Conservation (phyloP, 2,329 filamentous ascomycete genomes). For the Calycina marina region DNA sequence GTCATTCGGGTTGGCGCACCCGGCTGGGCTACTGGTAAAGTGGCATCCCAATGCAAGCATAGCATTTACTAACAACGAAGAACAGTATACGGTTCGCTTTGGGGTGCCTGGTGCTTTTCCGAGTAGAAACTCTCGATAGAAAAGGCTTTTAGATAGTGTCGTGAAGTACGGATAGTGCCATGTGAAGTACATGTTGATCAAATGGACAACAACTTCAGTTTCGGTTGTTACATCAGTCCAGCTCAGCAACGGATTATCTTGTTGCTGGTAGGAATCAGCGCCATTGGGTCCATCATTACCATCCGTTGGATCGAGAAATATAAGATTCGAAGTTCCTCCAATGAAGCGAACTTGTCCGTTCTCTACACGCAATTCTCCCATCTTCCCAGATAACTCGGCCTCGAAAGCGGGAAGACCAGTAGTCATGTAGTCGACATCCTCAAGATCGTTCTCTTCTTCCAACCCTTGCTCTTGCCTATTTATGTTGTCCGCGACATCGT, state of each 20-base stretch:
- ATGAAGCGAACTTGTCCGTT: constrained; percentile 84
- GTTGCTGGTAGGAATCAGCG: constrained; percentile 17
- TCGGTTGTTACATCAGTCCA: constrained; percentile 85
- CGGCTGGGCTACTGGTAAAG: constrained; percentile 66
- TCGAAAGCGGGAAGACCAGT: constrained; percentile 36
- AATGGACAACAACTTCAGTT: constrained; percentile 62
- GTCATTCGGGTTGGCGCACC: constrained; percentile 56
- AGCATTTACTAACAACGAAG: constrained; percentile 77
- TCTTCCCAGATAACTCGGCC: constrained; percentile 74
- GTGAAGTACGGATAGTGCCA: constrained; percentile 98
- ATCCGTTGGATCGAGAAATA: constrained; percentile 51
- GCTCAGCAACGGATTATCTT: constrained; percentile 59
- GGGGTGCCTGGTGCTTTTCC: constrained; percentile 43
- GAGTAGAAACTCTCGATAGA: constrained; percentile 69
- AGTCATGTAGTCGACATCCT: constrained; percentile 28
- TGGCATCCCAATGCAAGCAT: constrained; percentile 90
- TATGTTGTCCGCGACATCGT: constrained; percentile 23
- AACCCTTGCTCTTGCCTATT: constrained; percentile 19
- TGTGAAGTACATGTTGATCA: constrained; percentile 95
- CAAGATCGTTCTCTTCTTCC: constrained; percentile 28
- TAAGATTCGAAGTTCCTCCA: constrained; percentile 84
- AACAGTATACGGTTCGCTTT: constrained; percentile 62
- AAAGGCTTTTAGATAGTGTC: constrained; percentile 71
- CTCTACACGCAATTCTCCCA: constrained; percentile 79
- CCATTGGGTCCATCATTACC: constrained; percentile 21